These are phyloP conservation scores for Cardamine chenopodiifolia DNA, from an alignment of 345 rosid genomes.

Conservation along the genomic window DNA sequence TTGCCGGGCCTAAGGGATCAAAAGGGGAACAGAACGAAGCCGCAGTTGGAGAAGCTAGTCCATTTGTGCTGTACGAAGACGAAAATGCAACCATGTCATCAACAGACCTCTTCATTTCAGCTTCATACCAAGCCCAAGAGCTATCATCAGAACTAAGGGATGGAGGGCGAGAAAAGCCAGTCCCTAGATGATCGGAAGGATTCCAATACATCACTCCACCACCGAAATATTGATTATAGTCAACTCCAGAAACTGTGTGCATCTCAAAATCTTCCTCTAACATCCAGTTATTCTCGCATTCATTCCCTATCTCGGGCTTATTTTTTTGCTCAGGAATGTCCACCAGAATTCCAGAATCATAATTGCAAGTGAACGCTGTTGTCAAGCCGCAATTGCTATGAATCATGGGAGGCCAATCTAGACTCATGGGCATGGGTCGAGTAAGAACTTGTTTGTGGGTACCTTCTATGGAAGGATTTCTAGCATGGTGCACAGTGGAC, in stretches of 20 bases:
- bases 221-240: conserved; percentile 92
- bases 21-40: conserved; percentile 89
- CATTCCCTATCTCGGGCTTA: conserved; percentile 60
- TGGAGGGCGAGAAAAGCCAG: conserved; percentile 92
- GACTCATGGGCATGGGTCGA: conserved; percentile 80
- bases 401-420: conserved; percentile 97
- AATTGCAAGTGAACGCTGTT: conserved; percentile 67
- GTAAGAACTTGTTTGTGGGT: conserved; percentile 67
- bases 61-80: conserved; percentile 87
- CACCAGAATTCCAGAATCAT: conserved; percentile 67
- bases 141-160: conserved; percentile 99
- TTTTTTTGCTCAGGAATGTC: conserved; percentile 68
- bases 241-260: conserved; percentile 79
- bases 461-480: conserved; percentile 67
- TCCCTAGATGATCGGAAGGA: conserved; percentile 81
- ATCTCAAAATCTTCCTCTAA: conserved; percentile 93
- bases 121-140: conserved; percentile 96
- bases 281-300: conserved; percentile 82
- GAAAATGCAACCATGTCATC: conserved; percentile 98
- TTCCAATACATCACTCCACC: conserved; percentile 99
- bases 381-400: conserved; percentile 68
- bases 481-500: conserved; percentile 69
- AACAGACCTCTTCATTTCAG: conserved; percentile 91
- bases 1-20: conserved; percentile 75
- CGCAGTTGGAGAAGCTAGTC: conserved; percentile 93